A percentile compares a stretch with the other conserved stretches of the same genome.
Evolutionary conservation across 805 yeast species (phyloP).

Genomic region (Lipomyces orientalis): DNA sequence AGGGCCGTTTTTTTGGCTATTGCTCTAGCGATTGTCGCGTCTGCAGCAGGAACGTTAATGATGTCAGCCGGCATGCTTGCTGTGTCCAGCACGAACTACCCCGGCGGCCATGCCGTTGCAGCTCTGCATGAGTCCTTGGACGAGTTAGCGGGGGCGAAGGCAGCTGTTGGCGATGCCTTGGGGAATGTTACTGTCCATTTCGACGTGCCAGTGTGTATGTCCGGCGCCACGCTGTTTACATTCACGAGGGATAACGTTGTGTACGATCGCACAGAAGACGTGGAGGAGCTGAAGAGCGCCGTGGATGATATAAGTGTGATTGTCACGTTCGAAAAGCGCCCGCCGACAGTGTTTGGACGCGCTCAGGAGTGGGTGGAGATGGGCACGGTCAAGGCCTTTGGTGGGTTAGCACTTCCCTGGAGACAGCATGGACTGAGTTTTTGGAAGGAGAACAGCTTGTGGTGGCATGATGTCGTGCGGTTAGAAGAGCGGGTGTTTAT

Average conservation of each 20-base stretch:
- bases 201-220: constrained; percentile 83
- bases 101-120: constrained; percentile 80
- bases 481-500: constrained; percentile 28
- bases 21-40: constrained; percentile 46
- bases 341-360: constrained; percentile 9
- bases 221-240: constrained; percentile 80
- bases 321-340: constrained; percentile 48
- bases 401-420: constrained; percentile 45
- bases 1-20: constrained; percentile 42
- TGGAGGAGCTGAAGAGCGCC: constrained; percentile 45
- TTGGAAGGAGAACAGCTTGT: constrained; percentile 10
- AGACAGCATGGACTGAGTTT: constrained; percentile 6
- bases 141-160: constrained; percentile 65
- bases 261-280: constrained; percentile 80
- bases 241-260: constrained; percentile 51
- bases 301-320: constrained; percentile 61
- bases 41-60: constrained; percentile 42
- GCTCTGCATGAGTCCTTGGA: constrained; percentile 54
- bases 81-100: constrained; percentile 78
- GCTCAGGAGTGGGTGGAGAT: constrained; percentile 53
- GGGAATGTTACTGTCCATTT: constrained; percentile 61
- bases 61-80: constrained; percentile 53
- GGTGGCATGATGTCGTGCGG: constrained; percentile 27
- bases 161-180: constrained; percentile 88
- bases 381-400: constrained; percentile 49